These are phyloP conservation scores for Crithidia bombi DNA, from an alignment of 208 protist species.

Conservation along the genomic window DNA sequence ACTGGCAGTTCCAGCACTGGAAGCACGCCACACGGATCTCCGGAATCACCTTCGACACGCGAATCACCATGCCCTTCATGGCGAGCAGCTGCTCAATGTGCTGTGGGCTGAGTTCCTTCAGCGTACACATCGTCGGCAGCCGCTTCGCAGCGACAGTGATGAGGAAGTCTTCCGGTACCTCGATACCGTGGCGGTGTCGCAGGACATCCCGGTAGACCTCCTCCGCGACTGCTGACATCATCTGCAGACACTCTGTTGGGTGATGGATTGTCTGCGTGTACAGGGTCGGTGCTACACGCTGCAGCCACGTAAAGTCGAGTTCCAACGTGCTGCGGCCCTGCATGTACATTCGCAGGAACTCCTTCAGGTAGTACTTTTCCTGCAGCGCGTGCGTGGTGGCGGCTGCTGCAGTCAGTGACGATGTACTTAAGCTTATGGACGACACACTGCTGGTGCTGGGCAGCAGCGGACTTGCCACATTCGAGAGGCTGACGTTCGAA, in stretches of 20 bases:
- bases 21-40: conserved; percentile 95
- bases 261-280: conserved; percentile 73
- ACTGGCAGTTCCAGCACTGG: conserved; percentile 95
- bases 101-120: conserved; percentile 73
- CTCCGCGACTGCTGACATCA: conserved; percentile 85
- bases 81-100: conserved; percentile 88
- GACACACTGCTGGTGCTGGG: conserved; percentile 9
- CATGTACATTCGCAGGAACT: conserved; percentile 76
- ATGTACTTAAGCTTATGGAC: conserved; percentile 3
- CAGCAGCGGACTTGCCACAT: background rate
- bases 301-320: conserved; percentile 75
- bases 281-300: conserved; percentile 43
- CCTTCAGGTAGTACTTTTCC: conserved; percentile 72
- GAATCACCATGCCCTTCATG: conserved; percentile 93
- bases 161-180: conserved; percentile 63
- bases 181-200: conserved; percentile 43
- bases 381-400: conserved; percentile 11
- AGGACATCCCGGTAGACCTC: conserved; percentile 71
- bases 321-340: conserved; percentile 74
- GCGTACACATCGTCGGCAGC: conserved; percentile 64
- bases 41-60: conserved; percentile 92
- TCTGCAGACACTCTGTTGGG: conserved; percentile 88
- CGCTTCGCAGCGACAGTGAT: conserved; percentile 67
- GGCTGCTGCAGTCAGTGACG: conserved; percentile 4
- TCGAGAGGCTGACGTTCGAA: background rate